phyloP scores from a whole-genome alignment of 345 rosid genomes.

The Rhizophora mangle region DNA sequence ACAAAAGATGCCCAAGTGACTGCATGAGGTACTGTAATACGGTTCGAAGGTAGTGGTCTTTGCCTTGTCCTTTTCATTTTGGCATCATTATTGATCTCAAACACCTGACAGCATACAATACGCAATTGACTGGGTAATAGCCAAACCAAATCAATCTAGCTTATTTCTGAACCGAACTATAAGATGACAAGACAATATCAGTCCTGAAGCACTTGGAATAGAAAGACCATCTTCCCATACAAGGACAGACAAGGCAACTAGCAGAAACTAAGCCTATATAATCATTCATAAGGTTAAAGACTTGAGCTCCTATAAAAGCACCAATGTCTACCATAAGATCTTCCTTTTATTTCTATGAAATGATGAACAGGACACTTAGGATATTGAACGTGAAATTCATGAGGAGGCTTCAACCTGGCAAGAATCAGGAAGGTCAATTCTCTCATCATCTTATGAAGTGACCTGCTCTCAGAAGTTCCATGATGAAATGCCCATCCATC shows the following conservation, averaged over 20 bases:
- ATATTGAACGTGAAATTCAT: too few relatives aligned
- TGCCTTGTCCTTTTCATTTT: constrained; percentile 86
- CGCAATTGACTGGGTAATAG: neutral
- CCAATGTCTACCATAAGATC: too few relatives aligned
- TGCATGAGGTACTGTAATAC: constrained; percentile 69
- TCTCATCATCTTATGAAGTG: too few relatives aligned
- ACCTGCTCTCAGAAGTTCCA: too few relatives aligned
- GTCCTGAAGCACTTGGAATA: neutral
- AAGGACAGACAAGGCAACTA: neutral
- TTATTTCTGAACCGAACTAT: neutral
- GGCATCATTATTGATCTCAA: constrained; percentile 83
- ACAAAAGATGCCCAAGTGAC: constrained; percentile 71
- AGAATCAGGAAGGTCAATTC: too few relatives aligned
- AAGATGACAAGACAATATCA: neutral
- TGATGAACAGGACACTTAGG: too few relatives aligned
- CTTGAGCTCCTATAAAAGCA: too few relatives aligned
- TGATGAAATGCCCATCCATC: too few relatives aligned
- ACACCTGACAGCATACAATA: constrained; percentile 38
- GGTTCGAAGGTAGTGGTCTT: constrained; percentile 87
- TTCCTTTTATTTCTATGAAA: too few relatives aligned
- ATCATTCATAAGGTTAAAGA: too few relatives aligned
- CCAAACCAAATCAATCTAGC: neutral
- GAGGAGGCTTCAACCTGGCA: too few relatives aligned
- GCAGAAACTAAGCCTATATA: too few relatives aligned
- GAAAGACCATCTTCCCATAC: neutral